Base-by-base conservation (phyloP, 371 early-diverging fungal species). In the Rhizoclosmatium hyalinum region DNA sequence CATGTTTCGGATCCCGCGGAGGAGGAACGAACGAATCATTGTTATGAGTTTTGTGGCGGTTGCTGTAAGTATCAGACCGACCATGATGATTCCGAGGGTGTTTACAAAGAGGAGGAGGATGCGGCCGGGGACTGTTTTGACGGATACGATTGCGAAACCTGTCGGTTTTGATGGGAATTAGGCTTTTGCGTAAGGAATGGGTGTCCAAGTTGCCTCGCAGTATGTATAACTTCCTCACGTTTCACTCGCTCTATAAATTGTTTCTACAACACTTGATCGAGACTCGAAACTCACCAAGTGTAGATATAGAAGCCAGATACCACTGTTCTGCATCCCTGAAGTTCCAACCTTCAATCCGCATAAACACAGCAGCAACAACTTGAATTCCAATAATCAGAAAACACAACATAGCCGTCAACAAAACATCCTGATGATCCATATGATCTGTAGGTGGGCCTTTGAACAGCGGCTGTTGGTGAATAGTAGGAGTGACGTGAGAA, bases 281-380 rank as follows among this genome's bases (percentile, higher is more conserved):
- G 32, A 32, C 32, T 32, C 32, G 32, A 32, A 32, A 32, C 42
- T 6, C 32, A 66, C 74, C 74, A 6, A 74, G 41, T 0, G 67
- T 60, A 5, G 74, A 44, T 19, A 74, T 60, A 32, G 44, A 43
- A 8, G 74, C 66, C 24, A 74, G 58, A 41, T 67, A 74, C 74
- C 74, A 74, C 50, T 66, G 68, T 53, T 74, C 74, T 12, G 74
- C 74, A 21, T 66, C 57, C 8, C 68, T 4, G 2, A 67, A 74
- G 3, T 39, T 17, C 74, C 74, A 74, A 2, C 73, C 65, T 53
- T 74, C 74, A 32, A 74, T n/a, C 3, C 14, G 12, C 68, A 65
- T 65, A 19, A 74, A 74, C 4, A 60, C 42, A 39, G 58, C 57
- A 19, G 62, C n/a, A 14, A 58, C 8, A 5, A 67, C 39, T 41